Base-by-base conservation (phyloP, 441 rosid species). In the Aleurites moluccanus region DNA sequence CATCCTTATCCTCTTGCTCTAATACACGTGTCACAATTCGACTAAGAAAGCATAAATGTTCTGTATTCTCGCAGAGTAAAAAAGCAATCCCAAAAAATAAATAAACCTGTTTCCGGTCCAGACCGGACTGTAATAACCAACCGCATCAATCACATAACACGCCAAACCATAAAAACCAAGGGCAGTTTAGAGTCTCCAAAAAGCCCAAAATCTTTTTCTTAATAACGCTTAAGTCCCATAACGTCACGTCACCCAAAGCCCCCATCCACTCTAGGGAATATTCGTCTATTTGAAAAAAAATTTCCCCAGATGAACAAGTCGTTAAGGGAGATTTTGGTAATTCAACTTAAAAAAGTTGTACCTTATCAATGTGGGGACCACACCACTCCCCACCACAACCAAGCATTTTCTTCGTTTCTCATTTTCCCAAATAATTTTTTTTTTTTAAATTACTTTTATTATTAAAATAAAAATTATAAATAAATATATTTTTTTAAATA, bases 341-440 rank as follows among this genome's bases (percentile, higher is more conserved):
- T 72, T 3, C 0, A 9, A 0, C 0, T n/a, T 1, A 1, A 6
- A 33, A 50, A 71, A 38, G 6, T 0, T 38, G n/a, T n/a, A n/a
- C n/a, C 69, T 64, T 64, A 71, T 64, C 69, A 72, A 45, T 10
- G 20, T 27, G 78, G 90, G 97, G 91, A 85, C 93, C 91, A 84
- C 86, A 38, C n/a, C 13, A 66, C 83, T 53, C 84, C 90, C 88
- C 87, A 85, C 92, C 91, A 84, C 92, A 83, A 72, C 88, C 89
- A 80, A 75, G 84, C 88, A 83, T 82, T 85, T 80, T 77, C 80
- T 70, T 72, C 77, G 74, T 78, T 81, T 76, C 77, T 69, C 47
- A 73, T 57, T 44, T 38, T 25, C 7, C 25, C 10, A 33, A 66
- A 35, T 59, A 10, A 55, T n/a, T n/a, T n/a, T n/a, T n/a, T n/a